These are phyloP conservation scores for Nelumbo lutea DNA, from an alignment of 164 flowering plant species.

Conservation along the genomic window DNA sequence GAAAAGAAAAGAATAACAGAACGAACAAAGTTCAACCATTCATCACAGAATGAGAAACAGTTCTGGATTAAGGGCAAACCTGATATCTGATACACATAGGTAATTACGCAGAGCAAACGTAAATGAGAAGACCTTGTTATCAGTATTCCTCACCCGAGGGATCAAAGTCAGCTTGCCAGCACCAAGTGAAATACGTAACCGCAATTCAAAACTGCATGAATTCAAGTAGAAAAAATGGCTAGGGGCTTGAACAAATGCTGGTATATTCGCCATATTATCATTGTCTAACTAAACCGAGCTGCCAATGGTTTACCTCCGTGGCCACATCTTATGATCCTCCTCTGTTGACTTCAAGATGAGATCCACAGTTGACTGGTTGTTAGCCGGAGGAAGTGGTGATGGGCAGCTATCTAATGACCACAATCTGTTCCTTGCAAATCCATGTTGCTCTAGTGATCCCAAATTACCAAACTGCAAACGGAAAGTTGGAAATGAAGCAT, in stretches of 20 bases:
- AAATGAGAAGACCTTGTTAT: conserved; percentile 65
- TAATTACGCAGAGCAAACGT: conserved; percentile 62
- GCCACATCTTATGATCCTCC: conserved; percentile 73
- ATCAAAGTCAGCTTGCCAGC: conserved; percentile 73
- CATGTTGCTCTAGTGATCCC: conserved; percentile 66
- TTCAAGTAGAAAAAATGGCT: conserved; percentile 1
- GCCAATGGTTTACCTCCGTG: conserved; percentile 50
- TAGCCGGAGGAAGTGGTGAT: conserved; percentile 53
- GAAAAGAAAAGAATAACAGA: not conserved
- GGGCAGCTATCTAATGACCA: conserved; percentile 66
- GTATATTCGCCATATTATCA: not conserved
- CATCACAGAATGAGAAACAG: not conserved
- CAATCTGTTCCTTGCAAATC: conserved; percentile 72
- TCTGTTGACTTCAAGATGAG: conserved; percentile 66
- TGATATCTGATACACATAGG: conserved; percentile 80
- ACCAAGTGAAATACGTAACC: conserved; percentile 61
- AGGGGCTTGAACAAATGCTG: not conserved
- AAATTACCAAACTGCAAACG: conserved; percentile 59
- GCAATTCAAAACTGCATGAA: conserved; percentile 72
- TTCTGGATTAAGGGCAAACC: conserved; percentile 37
- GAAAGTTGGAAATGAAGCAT: conserved; percentile 1
- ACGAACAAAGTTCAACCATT: not conserved
- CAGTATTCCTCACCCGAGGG: conserved; percentile 80
- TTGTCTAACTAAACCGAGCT: not conserved
- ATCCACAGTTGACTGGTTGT: conserved; percentile 64